Conservation (phyloP, 2,329 filamentous ascomycete genomes). For the Hymenoscyphus repandus region DNA sequence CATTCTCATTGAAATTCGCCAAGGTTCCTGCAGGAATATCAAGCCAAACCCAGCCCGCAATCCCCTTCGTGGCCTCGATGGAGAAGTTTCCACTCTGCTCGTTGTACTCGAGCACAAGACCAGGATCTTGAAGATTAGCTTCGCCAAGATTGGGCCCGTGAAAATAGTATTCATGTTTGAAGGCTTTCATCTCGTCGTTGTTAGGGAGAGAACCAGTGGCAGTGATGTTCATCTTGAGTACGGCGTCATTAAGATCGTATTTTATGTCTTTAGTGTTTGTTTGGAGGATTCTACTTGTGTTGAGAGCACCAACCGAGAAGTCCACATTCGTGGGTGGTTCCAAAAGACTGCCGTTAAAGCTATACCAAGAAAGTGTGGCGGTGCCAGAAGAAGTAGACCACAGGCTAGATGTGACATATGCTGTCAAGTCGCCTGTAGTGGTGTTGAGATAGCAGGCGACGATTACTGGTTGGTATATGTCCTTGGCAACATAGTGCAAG, state of each 20-base stretch:
- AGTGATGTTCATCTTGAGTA: conserved; percentile 19
- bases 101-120: conserved; percentile 9
- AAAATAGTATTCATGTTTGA: conserved; percentile 18
- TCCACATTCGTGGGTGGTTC: not conserved
- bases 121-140: conserved; percentile 14
- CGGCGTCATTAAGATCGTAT: conserved; percentile 11
- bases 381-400: conserved; percentile 44
- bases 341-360: conserved; percentile 42
- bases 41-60: conserved; percentile 23
- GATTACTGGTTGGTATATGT: conserved; percentile 54
- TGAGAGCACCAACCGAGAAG: conserved; percentile 19
- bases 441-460: conserved; percentile 52
- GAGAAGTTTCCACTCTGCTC: conserved; percentile 9
- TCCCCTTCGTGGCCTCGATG: conserved; percentile 14
- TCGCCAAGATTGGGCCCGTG: conserved; percentile 13
- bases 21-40: conserved; percentile 16
- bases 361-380: conserved; percentile 46
- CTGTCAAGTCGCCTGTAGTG: conserved; percentile 42
- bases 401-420: conserved; percentile 54
- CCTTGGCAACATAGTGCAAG: conserved; percentile 51
- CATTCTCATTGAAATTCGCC: conserved; percentile 20
- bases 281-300: conserved; percentile 18
- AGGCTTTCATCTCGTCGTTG: conserved; percentile 5
- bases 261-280: conserved; percentile 9
- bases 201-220: conserved; percentile 17